A percentile compares a stretch with the other conserved stretches of the same genome.
These are phyloP conservation scores for Emmonsia crescens DNA, from an alignment of 2,329 filamentous ascomycete genomes.

Conservation along the genomic window DNA sequence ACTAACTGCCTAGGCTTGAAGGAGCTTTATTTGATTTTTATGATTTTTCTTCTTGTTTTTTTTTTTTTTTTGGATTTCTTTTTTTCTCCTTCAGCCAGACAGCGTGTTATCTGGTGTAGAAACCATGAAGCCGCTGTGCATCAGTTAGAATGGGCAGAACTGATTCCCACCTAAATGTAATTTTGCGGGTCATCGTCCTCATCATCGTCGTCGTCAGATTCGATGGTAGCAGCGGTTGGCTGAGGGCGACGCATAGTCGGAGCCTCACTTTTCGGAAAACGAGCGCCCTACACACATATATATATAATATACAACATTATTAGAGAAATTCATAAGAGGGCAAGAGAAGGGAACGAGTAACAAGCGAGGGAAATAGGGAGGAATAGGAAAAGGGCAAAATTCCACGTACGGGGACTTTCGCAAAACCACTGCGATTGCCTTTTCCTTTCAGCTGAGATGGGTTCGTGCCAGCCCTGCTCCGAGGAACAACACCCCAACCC, in stretches of 20 bases:
- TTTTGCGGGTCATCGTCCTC: slow-evolving; percentile 14
- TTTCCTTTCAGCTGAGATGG: not conserved
- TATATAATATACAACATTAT: slow-evolving; percentile 9
- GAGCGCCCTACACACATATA: slow-evolving; percentile 12
- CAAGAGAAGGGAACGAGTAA: not conserved
- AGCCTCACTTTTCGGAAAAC: slow-evolving; percentile 14
- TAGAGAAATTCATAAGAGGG: not conserved
- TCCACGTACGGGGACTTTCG: slow-evolving; percentile 8
- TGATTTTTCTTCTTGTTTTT: not conserved
- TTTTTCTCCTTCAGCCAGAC: not conserved
- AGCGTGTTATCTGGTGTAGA: not conserved
- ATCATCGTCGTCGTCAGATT: slow-evolving; percentile 15
- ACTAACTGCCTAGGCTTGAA: not conserved
- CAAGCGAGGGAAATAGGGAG: not conserved
- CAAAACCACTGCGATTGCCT: not conserved
- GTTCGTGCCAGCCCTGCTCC: not conserved
- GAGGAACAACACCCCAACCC: slow-evolving; percentile 9
- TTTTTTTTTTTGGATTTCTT: not conserved
- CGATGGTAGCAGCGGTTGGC: slow-evolving; percentile 9
- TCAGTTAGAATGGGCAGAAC: not conserved
- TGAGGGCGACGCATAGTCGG: slow-evolving; percentile 15
- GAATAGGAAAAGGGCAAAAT: not conserved
- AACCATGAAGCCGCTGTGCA: not conserved
- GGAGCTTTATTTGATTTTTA: not conserved
- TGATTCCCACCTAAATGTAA: slow-evolving; percentile 11